Evolutionary conservation across 164 flowering plant genomes (phyloP).

Genomic region (Protea cynaroides): DNA sequence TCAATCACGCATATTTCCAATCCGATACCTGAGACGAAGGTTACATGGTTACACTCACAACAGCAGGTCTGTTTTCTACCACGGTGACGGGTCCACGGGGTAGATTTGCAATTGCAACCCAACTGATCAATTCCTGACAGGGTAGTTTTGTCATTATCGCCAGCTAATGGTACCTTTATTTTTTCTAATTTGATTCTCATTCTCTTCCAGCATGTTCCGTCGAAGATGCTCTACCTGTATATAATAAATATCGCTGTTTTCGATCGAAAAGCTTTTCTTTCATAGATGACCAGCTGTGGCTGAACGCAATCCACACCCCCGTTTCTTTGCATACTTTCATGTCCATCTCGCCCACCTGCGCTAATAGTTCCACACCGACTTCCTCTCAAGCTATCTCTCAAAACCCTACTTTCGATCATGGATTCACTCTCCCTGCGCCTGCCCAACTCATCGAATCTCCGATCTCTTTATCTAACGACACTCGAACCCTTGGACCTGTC

Average conservation of each 20-base stretch:
- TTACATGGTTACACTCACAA: too few relatives aligned
- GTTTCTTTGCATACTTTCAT: conserved; percentile 47
- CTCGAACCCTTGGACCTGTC: conserved; percentile 16
- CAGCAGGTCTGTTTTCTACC: too few relatives aligned
- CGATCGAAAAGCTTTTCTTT: background rate
- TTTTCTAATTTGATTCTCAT: too few relatives aligned
- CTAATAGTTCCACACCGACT: conserved; percentile 39
- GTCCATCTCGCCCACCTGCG: conserved; percentile 84
- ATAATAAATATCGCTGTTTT: background rate
- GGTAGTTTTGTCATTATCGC: background rate
- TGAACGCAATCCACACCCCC: conserved; percentile 8
- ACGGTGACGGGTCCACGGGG: too few relatives aligned
- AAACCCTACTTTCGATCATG: conserved; percentile 62
- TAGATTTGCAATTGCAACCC: too few relatives aligned
- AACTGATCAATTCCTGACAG: too few relatives aligned
- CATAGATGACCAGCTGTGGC: conserved; percentile 10
- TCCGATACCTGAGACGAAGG: too few relatives aligned
- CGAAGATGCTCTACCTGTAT: background rate
- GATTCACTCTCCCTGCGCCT: conserved; percentile 19
- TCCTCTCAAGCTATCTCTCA: conserved; percentile 23
- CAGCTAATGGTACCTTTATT: too few relatives aligned
- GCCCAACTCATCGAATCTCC: conserved; percentile 7
- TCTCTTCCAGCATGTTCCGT: background rate
- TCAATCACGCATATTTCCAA: too few relatives aligned
- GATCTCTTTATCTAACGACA: background rate